A percentile compares a stretch with the other conserved stretches of the same genome.
Conservation (phyloP, 129 eudicot genomes). For the Flaveria sonorensis region DNA sequence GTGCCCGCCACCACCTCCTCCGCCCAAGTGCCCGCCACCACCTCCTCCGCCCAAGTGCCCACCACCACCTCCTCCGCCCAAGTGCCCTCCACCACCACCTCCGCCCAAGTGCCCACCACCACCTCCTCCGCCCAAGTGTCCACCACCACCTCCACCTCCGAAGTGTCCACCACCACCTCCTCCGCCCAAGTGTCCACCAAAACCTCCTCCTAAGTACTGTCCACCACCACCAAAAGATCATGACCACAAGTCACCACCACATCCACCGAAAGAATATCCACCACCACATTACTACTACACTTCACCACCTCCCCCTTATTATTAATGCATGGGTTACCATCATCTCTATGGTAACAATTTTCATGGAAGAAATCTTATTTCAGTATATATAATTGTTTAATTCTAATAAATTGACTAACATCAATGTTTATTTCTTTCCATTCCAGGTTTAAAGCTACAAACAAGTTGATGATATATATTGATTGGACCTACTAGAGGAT, state of each 20-base stretch:
- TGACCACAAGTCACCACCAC: constrained; percentile 14
- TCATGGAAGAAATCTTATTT: neutral
- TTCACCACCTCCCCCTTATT: constrained; percentile 26
- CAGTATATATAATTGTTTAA: neutral
- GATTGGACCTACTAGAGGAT: constrained; percentile 8
- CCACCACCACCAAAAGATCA: neutral
- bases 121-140: neutral
- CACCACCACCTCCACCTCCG: neutral
- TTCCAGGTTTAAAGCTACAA: constrained; percentile 20
- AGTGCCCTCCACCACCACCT: no score
- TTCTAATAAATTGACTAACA: no score
- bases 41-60: constrained; percentile 1
- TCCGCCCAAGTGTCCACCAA: neutral
- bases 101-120: no score
- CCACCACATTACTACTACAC: constrained; percentile 25
- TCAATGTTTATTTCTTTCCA: neutral
- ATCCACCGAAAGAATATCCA: constrained; percentile 6
- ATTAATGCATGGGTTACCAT: neutral
- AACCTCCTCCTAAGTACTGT: neutral
- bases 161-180: neutral
- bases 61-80: neutral
- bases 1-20: constrained; percentile 3
- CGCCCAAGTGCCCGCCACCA: neutral
- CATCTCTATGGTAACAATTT: constrained; percentile 11
- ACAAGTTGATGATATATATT: constrained; percentile 6